Evolutionary conservation across 2,329 filamentous ascomycete species (phyloP).

Genomic region (Coniochaeta hoffmannii): DNA sequence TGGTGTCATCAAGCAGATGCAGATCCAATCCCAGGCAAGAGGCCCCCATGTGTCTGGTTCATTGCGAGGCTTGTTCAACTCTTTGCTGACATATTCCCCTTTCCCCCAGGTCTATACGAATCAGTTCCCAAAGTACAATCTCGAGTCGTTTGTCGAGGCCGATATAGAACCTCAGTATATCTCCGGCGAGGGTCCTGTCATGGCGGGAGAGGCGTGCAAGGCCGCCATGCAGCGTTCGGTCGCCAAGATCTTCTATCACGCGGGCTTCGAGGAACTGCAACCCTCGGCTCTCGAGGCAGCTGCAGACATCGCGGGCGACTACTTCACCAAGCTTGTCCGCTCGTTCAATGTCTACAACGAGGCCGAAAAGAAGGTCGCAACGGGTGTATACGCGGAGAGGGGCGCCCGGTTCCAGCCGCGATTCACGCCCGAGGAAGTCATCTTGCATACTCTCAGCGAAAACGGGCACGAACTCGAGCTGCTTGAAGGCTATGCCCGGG

Average conservation of each 20-base stretch:
- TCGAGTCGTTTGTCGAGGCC: constrained; percentile 77
- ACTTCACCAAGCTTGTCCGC: constrained; percentile 75
- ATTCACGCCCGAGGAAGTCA: constrained; percentile 76
- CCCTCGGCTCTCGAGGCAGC: constrained; percentile 86
- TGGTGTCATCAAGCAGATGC: constrained; percentile 98
- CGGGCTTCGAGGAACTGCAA: constrained; percentile 94
- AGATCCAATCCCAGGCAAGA: constrained; percentile 84
- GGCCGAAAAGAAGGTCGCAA: constrained; percentile 63
- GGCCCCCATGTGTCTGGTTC: constrained; percentile 10
- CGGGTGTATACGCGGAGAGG: constrained; percentile 28
- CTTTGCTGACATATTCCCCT: constrained; percentile 18
- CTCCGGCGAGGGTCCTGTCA: constrained; percentile 79
- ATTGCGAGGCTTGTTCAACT: not conserved
- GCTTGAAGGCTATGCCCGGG: constrained; percentile 80
- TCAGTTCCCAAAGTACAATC: constrained; percentile 94
- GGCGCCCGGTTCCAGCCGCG: constrained; percentile 48
- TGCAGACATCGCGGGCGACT: constrained; percentile 83
- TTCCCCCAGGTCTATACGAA: constrained; percentile 90
- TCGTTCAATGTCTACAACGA: constrained; percentile 80
- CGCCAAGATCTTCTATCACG: constrained; percentile 91
- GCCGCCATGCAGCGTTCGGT: constrained; percentile 84
- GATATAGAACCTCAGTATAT: constrained; percentile 87
- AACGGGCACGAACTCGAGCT: constrained; percentile 76
- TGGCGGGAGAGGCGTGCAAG: constrained; percentile 75
- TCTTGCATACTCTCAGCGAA: constrained; percentile 78